Conservation (phyloP, 2,329 filamentous ascomycete genomes). For the Cladophialophora chaetospira region DNA sequence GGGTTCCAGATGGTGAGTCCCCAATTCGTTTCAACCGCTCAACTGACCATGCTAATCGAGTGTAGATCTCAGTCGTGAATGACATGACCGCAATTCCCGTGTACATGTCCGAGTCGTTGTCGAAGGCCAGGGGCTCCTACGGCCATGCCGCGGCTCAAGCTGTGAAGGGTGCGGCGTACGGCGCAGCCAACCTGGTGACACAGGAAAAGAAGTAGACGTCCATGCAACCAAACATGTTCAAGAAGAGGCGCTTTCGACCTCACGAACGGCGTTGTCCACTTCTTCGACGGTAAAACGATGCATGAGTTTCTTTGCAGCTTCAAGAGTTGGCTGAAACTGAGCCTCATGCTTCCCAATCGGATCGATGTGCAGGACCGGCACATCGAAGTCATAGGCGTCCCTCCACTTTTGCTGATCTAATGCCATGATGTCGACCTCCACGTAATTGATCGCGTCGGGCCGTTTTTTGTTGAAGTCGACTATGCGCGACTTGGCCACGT, state of each 20-base stretch:
- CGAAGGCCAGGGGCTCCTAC: constrained; percentile 38
- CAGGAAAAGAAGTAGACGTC: constrained; percentile 22
- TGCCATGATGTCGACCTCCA: constrained; percentile 62
- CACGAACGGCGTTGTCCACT: constrained; percentile 57
- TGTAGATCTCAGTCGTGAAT: constrained; percentile 45
- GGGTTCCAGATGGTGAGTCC: constrained; percentile 57
- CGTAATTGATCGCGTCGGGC: constrained; percentile 53
- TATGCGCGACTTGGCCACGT: constrained; percentile 61
- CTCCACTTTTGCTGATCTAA: constrained; percentile 59
- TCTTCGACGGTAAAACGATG: constrained; percentile 63
- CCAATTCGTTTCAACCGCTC: background rate
- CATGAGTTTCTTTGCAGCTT: constrained; percentile 59
- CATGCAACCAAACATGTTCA: background rate
- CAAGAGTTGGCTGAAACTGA: constrained; percentile 42
- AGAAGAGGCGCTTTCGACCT: constrained; percentile 37
- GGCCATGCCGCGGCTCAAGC: constrained; percentile 32
- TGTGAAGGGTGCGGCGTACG: constrained; percentile 33
- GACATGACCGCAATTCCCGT: constrained; percentile 50
- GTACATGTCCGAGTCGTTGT: constrained; percentile 42
- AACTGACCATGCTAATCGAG: background rate
- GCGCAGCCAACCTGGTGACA: constrained; percentile 25
- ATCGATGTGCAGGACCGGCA: constrained; percentile 64
- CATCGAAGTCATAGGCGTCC: constrained; percentile 64
- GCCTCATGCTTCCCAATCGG: constrained; percentile 39
- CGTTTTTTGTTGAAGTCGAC: constrained; percentile 52